Percentiles rank a stretch among this genome's conserved stretches.
Evolutionary conservation across 2,329 filamentous ascomycete genomes (phyloP).

Genomic region (Aphanocladium album): DNA sequence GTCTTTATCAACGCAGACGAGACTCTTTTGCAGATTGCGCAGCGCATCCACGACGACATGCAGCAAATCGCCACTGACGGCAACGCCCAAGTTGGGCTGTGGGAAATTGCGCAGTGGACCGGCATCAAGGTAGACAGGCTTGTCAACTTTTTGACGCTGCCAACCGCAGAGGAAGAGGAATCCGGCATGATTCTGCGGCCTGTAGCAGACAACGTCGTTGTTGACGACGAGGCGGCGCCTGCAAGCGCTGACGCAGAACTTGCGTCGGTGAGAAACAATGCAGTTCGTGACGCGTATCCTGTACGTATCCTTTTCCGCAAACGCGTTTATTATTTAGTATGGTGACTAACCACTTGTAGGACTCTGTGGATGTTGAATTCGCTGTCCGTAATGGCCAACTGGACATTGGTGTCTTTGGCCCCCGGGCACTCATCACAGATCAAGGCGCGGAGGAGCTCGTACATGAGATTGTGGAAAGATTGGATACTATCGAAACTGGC

Average conservation of each 20-base stretch:
- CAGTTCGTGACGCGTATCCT: conserved; percentile 20
- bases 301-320: conserved; percentile 21
- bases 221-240: neutral
- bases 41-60: conserved; percentile 63
- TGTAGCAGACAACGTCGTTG: neutral
- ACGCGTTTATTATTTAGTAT: neutral
- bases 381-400: conserved; percentile 27
- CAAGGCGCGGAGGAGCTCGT: conserved; percentile 24
- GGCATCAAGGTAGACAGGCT: conserved; percentile 65
- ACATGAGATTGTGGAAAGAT: conserved; percentile 19
- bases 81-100: conserved; percentile 57
- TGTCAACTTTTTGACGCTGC: conserved; percentile 72
- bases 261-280: conserved; percentile 19
- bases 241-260: neutral
- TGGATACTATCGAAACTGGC: conserved; percentile 15
- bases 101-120: conserved; percentile 72
- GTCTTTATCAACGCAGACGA: conserved; percentile 34
- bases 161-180: conserved; percentile 17
- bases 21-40: conserved; percentile 47
- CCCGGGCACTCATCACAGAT: conserved; percentile 21
- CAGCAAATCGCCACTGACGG: conserved; percentile 47
- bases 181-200: neutral
- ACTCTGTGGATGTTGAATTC: conserved; percentile 37
- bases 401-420: conserved; percentile 39
- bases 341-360: conserved; percentile 24